These are phyloP conservation scores for Eragrostis nindensis DNA, from an alignment of 176 grass and related monocot species.

Conservation along the genomic window DNA sequence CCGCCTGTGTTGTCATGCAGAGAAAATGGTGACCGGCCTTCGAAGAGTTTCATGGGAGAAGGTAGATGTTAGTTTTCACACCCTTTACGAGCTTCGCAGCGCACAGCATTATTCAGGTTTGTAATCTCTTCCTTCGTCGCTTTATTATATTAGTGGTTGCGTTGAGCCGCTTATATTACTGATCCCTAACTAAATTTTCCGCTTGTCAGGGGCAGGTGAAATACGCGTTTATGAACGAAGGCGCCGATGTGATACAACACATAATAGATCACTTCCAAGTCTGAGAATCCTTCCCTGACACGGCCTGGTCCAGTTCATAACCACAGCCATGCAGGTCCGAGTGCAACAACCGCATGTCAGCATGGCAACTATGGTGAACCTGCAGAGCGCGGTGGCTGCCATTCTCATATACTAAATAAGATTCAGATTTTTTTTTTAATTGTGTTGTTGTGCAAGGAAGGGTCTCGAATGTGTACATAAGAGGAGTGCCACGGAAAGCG, in stretches of 20 bases:
- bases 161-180: background rate
- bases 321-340: background rate
- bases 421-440: background rate
- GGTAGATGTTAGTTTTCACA: constrained; percentile 86
- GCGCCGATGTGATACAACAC: constrained; percentile 76
- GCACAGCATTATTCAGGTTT: constrained; percentile 88
- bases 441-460: background rate
- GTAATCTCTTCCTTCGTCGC: background rate
- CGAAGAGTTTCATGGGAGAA: constrained; percentile 75
- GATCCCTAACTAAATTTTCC: background rate
- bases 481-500: too few species aligned
- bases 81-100: constrained; percentile 62
- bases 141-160: background rate
- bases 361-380: background rate
- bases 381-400: background rate
- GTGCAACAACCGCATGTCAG: too few species aligned
- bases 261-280: constrained; percentile 72
- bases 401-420: background rate
- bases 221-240: constrained; percentile 71
- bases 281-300: background rate
- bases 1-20: constrained; percentile 28
- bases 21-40: constrained; percentile 77
- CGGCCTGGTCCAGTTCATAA: background rate
- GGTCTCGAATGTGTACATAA: background rate
- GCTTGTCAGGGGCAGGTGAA: constrained; percentile 51